These are phyloP conservation scores for Geopyxis carbonaria DNA, from an alignment of 495 filamentous ascomycete species.

Conservation along the genomic window DNA sequence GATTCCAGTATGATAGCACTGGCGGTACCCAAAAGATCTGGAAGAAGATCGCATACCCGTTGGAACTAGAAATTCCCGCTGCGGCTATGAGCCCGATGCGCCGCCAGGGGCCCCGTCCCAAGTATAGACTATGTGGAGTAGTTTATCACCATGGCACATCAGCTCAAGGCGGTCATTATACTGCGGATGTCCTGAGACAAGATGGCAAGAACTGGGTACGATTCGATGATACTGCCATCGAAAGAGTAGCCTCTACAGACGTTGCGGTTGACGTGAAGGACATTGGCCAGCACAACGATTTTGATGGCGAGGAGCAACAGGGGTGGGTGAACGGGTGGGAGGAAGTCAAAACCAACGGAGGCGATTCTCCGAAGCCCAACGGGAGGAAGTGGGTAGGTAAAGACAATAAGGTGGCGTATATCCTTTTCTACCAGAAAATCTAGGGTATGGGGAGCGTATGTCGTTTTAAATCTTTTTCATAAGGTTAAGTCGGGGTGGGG, in stretches of 20 bases:
- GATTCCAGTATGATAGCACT: conserved; percentile 86
- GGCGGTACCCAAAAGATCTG: conserved; percentile 93
- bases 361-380: conserved; percentile 42
- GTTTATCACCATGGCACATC: conserved; percentile 97
- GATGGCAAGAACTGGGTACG: conserved; percentile 90
- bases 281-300: conserved; percentile 32
- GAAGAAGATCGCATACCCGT: conserved; percentile 91
- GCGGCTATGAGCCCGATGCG: conserved; percentile 73
- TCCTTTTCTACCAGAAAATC: conserved; percentile 84
- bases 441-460: too few species aligned
- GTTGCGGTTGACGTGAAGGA: conserved; percentile 69
- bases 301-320: conserved; percentile 39
- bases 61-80: conserved; percentile 83
- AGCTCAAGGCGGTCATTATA: conserved; percentile 89
- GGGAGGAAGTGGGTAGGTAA: conserved; percentile 60
- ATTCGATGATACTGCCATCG: conserved; percentile 82
- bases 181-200: conserved; percentile 84
- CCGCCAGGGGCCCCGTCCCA: conserved; percentile 50
- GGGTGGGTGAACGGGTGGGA: conserved; percentile 65
- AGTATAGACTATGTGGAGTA: conserved; percentile 74
- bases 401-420: conserved; percentile 92
- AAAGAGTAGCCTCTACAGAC: conserved; percentile 70
- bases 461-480: too few species aligned
- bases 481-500: too few species aligned
- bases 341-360: conserved; percentile 48